Conservation (phyloP, 2,329 filamentous ascomycete genomes). For the Fusarium humuli region DNA sequence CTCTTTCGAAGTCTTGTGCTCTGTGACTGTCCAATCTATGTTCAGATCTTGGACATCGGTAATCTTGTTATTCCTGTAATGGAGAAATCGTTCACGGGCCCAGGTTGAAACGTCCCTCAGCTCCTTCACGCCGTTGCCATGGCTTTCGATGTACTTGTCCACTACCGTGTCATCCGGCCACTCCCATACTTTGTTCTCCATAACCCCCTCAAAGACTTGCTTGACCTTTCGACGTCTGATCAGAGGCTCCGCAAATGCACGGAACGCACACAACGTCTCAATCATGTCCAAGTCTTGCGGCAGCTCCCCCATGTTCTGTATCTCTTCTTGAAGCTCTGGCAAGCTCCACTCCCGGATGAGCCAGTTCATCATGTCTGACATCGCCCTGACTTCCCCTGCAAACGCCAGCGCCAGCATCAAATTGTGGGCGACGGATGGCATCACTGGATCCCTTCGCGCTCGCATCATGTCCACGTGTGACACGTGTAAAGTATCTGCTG, state of each 20-base stretch:
- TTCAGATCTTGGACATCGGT: constrained; percentile 14
- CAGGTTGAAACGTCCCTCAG: constrained; percentile 45
- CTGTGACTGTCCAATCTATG: constrained; percentile 1
- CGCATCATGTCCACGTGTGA: constrained; percentile 51
- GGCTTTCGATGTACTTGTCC: constrained; percentile 48
- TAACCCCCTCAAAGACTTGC: constrained; percentile 48
- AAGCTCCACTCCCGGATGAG: constrained; percentile 62
- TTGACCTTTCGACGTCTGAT: constrained; percentile 50
- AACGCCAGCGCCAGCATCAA: constrained; percentile 74
- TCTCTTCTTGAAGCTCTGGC: constrained; percentile 50
- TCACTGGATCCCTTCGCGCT: constrained; percentile 50
- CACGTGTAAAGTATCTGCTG: constrained; percentile 40
- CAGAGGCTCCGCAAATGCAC: constrained; percentile 59
- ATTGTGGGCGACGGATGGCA: constrained; percentile 59
- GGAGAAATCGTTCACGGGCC: constrained; percentile 25
- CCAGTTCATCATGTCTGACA: constrained; percentile 70
- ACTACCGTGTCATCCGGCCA: constrained; percentile 57
- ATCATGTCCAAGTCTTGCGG: constrained; percentile 51
- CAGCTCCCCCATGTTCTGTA: constrained; percentile 52
- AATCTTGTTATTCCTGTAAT: constrained; percentile 6
- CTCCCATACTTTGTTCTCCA: constrained; percentile 42
- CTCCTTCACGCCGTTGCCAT: constrained; percentile 42
- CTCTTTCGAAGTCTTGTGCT: constrained; percentile 4
- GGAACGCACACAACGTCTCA: constrained; percentile 60
- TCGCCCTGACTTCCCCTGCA: constrained; percentile 68